Evolutionary conservation across 2,329 filamentous ascomycete species (phyloP).

Genomic region (Knufia petricola): DNA sequence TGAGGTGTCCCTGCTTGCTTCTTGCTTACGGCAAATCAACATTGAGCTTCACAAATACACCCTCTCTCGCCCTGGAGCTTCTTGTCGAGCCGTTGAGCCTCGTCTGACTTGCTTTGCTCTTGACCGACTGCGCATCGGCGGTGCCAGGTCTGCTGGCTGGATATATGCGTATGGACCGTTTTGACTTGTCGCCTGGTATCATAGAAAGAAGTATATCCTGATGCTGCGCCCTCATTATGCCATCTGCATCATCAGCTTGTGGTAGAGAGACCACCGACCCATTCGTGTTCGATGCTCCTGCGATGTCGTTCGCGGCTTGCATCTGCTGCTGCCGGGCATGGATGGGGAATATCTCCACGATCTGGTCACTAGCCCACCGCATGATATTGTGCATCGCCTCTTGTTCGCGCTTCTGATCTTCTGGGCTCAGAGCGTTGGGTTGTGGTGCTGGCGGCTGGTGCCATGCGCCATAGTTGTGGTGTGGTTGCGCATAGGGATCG

Average conservation of each 20-base stretch:
- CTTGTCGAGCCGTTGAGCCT: constrained; percentile 8
- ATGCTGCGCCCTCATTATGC: constrained; percentile 10
- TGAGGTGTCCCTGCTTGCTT: not conserved
- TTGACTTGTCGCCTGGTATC: constrained; percentile 23
- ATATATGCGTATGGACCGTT: constrained; percentile 22
- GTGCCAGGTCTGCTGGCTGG: constrained; percentile 21
- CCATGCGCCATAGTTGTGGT: constrained; percentile 20
- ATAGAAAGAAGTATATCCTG: constrained; percentile 22
- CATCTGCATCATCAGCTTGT: not conserved
- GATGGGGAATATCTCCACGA: constrained; percentile 23
- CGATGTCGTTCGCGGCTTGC: constrained; percentile 12
- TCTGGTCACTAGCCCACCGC: constrained; percentile 22
- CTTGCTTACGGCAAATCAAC: constrained; percentile 15
- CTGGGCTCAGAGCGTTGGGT: constrained; percentile 17
- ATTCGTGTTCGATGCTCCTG: constrained; percentile 10
- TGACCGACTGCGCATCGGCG: constrained; percentile 17
- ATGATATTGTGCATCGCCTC: constrained; percentile 22
- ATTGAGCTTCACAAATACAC: constrained; percentile 20
- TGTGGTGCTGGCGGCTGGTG: constrained; percentile 12
- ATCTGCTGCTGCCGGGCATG: constrained; percentile 11
- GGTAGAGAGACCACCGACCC: constrained; percentile 3
- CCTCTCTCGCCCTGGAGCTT: constrained; percentile 6
- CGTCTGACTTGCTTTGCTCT: constrained; percentile 17
- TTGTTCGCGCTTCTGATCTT: constrained; percentile 22
- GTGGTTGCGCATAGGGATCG: constrained; percentile 13